Evolutionary conservation across 208 protist genomes (phyloP).

Genomic region (Trypanosoma vivax): DNA sequence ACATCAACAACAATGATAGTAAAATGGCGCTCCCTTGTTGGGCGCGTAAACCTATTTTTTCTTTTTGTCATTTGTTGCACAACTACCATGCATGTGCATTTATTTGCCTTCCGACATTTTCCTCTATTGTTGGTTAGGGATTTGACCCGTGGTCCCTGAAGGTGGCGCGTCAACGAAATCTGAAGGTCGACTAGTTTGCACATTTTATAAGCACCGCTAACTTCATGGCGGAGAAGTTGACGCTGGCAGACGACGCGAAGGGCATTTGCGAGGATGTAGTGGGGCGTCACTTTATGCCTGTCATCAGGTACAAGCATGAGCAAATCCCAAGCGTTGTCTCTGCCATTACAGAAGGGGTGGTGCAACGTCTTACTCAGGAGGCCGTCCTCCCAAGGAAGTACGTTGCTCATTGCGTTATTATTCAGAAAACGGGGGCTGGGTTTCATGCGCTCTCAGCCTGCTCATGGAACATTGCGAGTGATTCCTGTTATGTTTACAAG

Average conservation of each 20-base stretch:
- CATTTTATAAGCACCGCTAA: neutral
- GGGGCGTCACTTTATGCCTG: constrained; percentile 49
- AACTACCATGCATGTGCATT: constrained; percentile 2
- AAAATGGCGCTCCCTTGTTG: neutral
- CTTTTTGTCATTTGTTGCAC: constrained; percentile 13
- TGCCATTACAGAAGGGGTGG: constrained; percentile 62
- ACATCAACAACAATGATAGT: neutral
- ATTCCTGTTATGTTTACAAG: constrained; percentile 79
- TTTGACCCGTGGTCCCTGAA: too few species aligned
- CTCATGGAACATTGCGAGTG: constrained; percentile 85
- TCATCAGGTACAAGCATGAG: constrained; percentile 63
- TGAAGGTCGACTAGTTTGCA: too few species aligned
- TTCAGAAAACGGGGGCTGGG: constrained; percentile 88
- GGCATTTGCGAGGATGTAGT: constrained; percentile 73
- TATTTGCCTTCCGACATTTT: neutral
- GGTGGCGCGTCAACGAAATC: too few species aligned
- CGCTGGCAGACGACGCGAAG: constrained; percentile 72
- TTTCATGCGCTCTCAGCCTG: constrained; percentile 74
- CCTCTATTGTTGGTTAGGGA: neutral
- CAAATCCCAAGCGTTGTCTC: constrained; percentile 53
- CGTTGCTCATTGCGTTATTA: constrained; percentile 70
- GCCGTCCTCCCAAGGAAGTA: constrained; percentile 89
- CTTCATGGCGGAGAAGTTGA: constrained; percentile 49
- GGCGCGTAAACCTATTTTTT: constrained; percentile 9
- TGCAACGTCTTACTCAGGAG: constrained; percentile 75